Evolutionary conservation across 1,139 yeast genomes (phyloP).

Genomic region (Pichiaceae sp.): DNA sequence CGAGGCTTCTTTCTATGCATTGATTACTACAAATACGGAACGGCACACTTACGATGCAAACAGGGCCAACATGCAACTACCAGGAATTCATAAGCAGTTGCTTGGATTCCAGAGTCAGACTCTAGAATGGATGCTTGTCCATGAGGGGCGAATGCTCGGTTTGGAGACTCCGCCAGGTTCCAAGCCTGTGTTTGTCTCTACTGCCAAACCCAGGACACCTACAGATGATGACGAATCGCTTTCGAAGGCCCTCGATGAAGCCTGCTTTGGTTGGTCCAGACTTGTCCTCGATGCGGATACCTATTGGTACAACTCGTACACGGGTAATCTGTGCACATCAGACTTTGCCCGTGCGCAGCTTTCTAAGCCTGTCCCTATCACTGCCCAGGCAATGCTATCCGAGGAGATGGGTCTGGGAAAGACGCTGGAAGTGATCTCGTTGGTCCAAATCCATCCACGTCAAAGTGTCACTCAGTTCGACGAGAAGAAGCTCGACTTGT

Average conservation of each 20-base stretch:
- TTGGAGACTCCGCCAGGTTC: constrained; percentile 1
- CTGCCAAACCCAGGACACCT: neutral
- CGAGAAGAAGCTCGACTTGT: constrained; percentile 28
- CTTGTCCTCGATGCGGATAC: constrained; percentile 13
- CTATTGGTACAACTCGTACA: constrained; percentile 42
- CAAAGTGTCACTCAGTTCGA: constrained; percentile 5
- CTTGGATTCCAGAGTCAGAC: constrained; percentile 51
- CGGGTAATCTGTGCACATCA: constrained; percentile 37
- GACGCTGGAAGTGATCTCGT: constrained; percentile 73
- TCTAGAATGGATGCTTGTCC: constrained; percentile 53
- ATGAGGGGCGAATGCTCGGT: constrained; percentile 45
- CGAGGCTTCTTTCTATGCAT: constrained; percentile 24
- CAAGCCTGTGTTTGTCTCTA: neutral
- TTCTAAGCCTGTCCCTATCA: constrained; percentile 12
- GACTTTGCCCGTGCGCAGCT: constrained; percentile 18
- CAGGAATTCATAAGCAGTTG: constrained; percentile 15
- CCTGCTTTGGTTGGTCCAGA: constrained; percentile 48
- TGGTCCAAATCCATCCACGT: constrained; percentile 52
- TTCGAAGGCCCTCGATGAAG: constrained; percentile 25
- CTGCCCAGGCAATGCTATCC: constrained; percentile 63
- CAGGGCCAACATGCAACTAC: constrained; percentile 9
- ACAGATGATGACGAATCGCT: constrained; percentile 11
- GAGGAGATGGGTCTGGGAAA: constrained; percentile 98
- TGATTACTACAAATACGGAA: constrained; percentile 23
- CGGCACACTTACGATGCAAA: constrained; percentile 7